Base-by-base conservation (phyloP, 129 eudicot genomes). In the Daucus carota region DNA sequence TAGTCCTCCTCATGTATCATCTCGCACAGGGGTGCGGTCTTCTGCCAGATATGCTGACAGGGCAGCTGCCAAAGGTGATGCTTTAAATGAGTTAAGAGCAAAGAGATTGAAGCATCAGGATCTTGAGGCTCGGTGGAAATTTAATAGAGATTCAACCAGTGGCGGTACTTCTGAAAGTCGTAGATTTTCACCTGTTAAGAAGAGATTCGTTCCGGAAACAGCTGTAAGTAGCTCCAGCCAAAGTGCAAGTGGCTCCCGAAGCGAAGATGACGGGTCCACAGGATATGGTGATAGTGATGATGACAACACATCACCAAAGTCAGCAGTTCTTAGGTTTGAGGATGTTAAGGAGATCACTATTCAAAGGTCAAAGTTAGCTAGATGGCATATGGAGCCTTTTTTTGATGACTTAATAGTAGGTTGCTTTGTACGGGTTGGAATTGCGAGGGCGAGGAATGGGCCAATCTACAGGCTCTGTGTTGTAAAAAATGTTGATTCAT, bases 331-430 rank as follows among this genome's bases (percentile, higher is more conserved):
- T 0, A 84, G 84, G 0, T 93, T 73, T 63, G 98, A 91, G 44
- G 97, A 89, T 33, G 84, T 91, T 62, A 87, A 76, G 81, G 98
- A 83, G 65, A 90, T 93, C 52, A 89, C 98, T 36, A 87, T 93
- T 69, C 83, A 90, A 68, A 83, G 97, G 80, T 91, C 98, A 31
- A 93, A 86, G 80, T 76, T 93, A 67, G 90, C 97, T 36, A 93
- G 89, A 82, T 91, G 96, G 98, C 87, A 89, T 77, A 91, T 86
- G 97, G 98, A 93, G 76, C 98, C 98, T 36, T 93, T 93, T 79
- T 93, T 93, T 75, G 97, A 93, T 69, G 97, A 93, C 70, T 68
- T 93, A 76, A 89, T 93, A 47, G 87, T 93, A 7, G 98, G 97
- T 70, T 93, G 98, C 74, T 93, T 93, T 82, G 97, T 93, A 77